phyloP scores from a whole-genome alignment of 2,329 filamentous ascomycete genomes.

The Aureobasidium musti region DNA sequence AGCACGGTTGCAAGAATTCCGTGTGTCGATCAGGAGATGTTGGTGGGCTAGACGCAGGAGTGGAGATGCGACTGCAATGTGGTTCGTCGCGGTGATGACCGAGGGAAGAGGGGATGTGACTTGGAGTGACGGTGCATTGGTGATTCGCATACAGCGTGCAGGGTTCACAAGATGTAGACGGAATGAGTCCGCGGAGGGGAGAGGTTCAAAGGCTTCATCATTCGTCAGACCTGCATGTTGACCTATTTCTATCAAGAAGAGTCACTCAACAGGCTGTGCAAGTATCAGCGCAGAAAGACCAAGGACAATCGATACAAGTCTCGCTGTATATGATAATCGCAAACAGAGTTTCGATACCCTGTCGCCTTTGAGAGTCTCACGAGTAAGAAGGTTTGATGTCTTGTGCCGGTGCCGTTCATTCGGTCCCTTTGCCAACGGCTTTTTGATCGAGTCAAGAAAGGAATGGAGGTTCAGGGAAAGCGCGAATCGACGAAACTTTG shows the following conservation, averaged over 20 bases:
- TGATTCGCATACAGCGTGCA: constrained; percentile 11
- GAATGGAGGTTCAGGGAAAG: background rate
- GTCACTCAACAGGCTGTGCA: no score
- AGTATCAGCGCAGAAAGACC: no score
- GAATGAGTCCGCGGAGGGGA: constrained; percentile 1
- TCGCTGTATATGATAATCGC: background rate
- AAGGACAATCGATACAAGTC: background rate
- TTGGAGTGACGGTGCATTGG: background rate
- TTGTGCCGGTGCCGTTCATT: constrained; percentile 1
- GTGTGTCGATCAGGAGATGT: constrained; percentile 15
- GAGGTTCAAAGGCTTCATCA: background rate
- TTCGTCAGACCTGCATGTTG: no score
- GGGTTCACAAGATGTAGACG: background rate
- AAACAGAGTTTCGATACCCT: constrained; percentile 1
- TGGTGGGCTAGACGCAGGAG: background rate
- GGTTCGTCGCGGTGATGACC: background rate
- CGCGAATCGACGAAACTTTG: constrained; percentile 4
- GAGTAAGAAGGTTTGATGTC: background rate
- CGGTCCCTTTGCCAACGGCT: constrained; percentile 22
- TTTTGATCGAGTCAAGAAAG: constrained; percentile 8
- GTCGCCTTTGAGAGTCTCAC: background rate
- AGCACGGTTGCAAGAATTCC: background rate
- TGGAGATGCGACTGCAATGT: background rate
- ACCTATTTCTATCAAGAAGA: no score
- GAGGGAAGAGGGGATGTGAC: background rate